Evolutionary conservation across 139 green algal species (phyloP).

Genomic region (Dunaliella primolecta): DNA sequence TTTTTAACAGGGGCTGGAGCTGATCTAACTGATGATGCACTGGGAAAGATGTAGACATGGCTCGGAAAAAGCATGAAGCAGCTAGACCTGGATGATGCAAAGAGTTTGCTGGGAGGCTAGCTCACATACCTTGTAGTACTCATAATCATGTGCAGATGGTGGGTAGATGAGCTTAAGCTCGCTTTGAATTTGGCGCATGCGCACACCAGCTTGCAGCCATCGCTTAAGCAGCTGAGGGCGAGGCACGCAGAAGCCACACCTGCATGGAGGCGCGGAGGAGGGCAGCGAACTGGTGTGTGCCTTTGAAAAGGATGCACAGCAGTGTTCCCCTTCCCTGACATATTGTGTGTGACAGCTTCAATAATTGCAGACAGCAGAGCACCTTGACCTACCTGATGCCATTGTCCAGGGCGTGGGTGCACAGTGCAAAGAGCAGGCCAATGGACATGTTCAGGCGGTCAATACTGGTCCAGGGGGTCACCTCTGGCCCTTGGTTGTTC

Average conservation of each 20-base stretch:
- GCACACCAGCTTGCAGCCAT: constrained; percentile 60
- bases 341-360: too few species aligned
- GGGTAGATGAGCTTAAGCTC: constrained; percentile 65
- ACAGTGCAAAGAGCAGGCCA: constrained; percentile 65
- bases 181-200: constrained; percentile 54
- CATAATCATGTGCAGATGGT: constrained; percentile 58
- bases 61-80: too few species aligned
- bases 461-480: constrained; percentile 52
- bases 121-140: constrained; percentile 60
- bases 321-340: too few species aligned
- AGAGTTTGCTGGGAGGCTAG: too few species aligned
- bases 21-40: too few species aligned
- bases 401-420: constrained; percentile 51
- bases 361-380: too few species aligned
- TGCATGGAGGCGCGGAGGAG: too few species aligned
- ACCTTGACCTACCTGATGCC: constrained; percentile 41
- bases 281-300: too few species aligned
- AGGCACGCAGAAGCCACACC: constrained; percentile 61
- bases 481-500: constrained; percentile 16
- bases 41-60: too few species aligned
- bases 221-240: constrained; percentile 65
- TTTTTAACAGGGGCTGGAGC: too few species aligned
- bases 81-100: too few species aligned
- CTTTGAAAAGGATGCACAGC: too few species aligned
- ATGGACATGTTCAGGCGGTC: constrained; percentile 72